These are phyloP conservation scores for Massarina eburnea DNA, from an alignment of 2,329 filamentous ascomycete species.

Conservation along the genomic window DNA sequence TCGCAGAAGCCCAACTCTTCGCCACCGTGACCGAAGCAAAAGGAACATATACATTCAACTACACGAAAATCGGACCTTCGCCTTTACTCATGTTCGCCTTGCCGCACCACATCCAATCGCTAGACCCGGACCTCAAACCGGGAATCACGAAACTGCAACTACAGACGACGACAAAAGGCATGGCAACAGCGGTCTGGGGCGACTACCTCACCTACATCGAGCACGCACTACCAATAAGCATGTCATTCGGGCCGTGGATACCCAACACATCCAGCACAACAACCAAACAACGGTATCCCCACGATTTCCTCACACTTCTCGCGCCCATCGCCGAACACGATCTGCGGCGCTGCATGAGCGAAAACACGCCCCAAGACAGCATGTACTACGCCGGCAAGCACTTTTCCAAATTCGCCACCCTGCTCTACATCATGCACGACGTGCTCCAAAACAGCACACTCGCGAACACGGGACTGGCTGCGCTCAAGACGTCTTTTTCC, in stretches of 20 bases:
- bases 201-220: slow-evolving; percentile 69
- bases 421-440: slow-evolving; percentile 53
- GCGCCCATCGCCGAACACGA: slow-evolving; percentile 68
- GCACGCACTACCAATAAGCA: slow-evolving; percentile 66
- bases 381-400: slow-evolving; percentile 88
- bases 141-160: slow-evolving; percentile 60
- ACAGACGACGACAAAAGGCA: slow-evolving; percentile 82
- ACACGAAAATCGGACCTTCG: slow-evolving; percentile 69
- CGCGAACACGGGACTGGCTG: slow-evolving; percentile 52
- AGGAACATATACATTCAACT: slow-evolving; percentile 71
- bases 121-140: slow-evolving; percentile 60
- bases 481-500: slow-evolving; percentile 51
- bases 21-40: slow-evolving; percentile 61
- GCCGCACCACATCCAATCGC: slow-evolving; percentile 80
- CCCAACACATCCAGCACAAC: slow-evolving; percentile 45
- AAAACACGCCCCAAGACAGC: slow-evolving; percentile 74
- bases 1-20: slow-evolving; percentile 63
- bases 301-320: slow-evolving; percentile 61
- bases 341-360: slow-evolving; percentile 72
- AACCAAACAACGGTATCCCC: slow-evolving; percentile 39
- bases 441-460: slow-evolving; percentile 58
- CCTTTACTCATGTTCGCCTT: slow-evolving; percentile 82
- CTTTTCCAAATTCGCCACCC: slow-evolving; percentile 45
- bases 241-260: slow-evolving; percentile 80
- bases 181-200: slow-evolving; percentile 69